Evolutionary conservation across 2,329 filamentous ascomycete species (phyloP).

Genomic region (Cladophialophora immunda): DNA sequence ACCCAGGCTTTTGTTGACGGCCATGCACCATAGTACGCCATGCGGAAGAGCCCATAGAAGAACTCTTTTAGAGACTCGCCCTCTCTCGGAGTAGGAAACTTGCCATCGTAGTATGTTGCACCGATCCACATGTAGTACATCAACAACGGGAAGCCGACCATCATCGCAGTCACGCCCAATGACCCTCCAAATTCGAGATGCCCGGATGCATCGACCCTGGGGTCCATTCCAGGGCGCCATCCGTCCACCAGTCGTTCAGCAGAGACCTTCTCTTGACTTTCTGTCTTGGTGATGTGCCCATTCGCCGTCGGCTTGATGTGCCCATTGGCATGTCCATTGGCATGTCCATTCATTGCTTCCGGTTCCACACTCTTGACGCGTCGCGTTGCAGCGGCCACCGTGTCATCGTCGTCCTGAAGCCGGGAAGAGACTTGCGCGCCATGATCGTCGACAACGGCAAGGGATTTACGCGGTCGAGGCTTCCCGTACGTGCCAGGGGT

Average conservation of each 20-base stretch:
- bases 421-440: constrained; percentile 30
- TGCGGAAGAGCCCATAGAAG: constrained; percentile 70
- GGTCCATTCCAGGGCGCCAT: constrained; percentile 52
- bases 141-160: constrained; percentile 89
- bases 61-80: constrained; percentile 78
- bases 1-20: constrained; percentile 83
- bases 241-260: constrained; percentile 49
- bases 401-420: constrained; percentile 18
- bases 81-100: constrained; percentile 72
- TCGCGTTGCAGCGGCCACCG: background rate
- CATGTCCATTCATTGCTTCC: constrained; percentile 10
- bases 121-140: constrained; percentile 99
- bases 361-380: background rate
- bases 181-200: constrained; percentile 87
- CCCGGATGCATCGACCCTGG: constrained; percentile 58
- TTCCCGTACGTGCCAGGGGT: constrained; percentile 52
- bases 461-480: constrained; percentile 36
- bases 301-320: constrained; percentile 32
- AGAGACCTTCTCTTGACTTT: constrained; percentile 15
- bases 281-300: constrained; percentile 25
- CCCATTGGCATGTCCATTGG: constrained; percentile 29
- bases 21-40: constrained; percentile 85
- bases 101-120: constrained; percentile 88
- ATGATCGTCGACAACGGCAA: constrained; percentile 29
- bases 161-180: constrained; percentile 80